phyloP scores from a whole-genome alignment of 2,329 filamentous ascomycete genomes.

The Aureobasidium namibiae region DNA sequence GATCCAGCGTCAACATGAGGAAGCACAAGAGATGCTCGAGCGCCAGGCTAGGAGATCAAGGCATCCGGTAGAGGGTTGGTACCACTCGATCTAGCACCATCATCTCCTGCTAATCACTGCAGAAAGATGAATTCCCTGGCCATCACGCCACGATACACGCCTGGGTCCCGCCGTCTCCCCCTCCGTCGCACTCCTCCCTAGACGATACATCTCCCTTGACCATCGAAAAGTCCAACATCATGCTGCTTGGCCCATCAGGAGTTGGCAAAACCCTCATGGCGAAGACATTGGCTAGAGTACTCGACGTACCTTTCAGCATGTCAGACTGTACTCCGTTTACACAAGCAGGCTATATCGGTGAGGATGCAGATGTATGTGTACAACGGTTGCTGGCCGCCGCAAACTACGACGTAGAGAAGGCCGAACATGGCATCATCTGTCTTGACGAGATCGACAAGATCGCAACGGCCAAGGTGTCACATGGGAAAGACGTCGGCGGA shows the following conservation, averaged over 20 bases:
- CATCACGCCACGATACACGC: conserved; percentile 46
- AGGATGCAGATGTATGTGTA: conserved; percentile 94
- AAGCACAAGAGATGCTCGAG: conserved; percentile 65
- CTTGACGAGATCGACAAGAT: conserved; percentile 98
- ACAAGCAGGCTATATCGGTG: conserved; percentile 93
- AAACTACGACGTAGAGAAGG: conserved; percentile 75
- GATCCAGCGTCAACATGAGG: conserved; percentile 65
- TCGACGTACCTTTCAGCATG: conserved; percentile 94
- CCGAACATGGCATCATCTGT: conserved; percentile 89
- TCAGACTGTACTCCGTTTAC: conserved; percentile 95
- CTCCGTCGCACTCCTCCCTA: conserved; percentile 32
- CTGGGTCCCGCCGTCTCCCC: conserved; percentile 21
- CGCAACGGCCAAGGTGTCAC: conserved; percentile 74
- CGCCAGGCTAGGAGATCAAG: conserved; percentile 61
- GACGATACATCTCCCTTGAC: conserved; percentile 54
- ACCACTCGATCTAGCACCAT: conserved; percentile 30
- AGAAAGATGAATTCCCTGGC: conserved; percentile 50
- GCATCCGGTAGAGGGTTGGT: conserved; percentile 68
- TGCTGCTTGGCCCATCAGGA: conserved; percentile 84
- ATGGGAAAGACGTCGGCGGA: conserved; percentile 88
- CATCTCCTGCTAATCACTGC: conserved; percentile 21
- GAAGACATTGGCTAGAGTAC: conserved; percentile 79
- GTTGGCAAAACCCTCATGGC: conserved; percentile 96
- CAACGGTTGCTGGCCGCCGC: conserved; percentile 82
- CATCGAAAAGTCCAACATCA: conserved; percentile 91